Evolutionary conservation across 2,329 filamentous ascomycete species (phyloP).

Genomic region (Rutstroemia sp.): DNA sequence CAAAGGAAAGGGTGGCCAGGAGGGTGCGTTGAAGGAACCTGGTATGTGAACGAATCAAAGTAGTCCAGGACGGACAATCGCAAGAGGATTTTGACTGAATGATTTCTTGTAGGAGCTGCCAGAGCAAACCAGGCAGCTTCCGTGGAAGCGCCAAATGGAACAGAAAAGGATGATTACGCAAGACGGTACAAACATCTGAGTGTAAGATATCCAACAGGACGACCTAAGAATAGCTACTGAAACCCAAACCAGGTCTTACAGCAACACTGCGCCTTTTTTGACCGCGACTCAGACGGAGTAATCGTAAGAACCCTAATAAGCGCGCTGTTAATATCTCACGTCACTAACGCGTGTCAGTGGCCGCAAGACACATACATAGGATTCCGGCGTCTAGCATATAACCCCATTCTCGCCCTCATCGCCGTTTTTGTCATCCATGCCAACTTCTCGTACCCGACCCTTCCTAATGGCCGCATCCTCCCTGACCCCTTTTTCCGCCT

Average conservation of each 20-base stretch:
- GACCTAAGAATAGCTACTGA: neutral
- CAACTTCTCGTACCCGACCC: conserved; percentile 43
- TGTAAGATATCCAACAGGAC: neutral
- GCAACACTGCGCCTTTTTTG: conserved; percentile 47
- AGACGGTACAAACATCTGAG: conserved; percentile 32
- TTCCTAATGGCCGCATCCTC: conserved; percentile 24
- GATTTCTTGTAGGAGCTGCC: conserved; percentile 28
- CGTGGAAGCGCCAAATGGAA: conserved; percentile 35
- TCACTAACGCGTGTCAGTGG: conserved; percentile 25
- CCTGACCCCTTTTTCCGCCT: conserved; percentile 37
- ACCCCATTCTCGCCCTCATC: conserved; percentile 35
- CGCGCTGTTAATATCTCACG: neutral
- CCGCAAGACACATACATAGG: conserved; percentile 42
- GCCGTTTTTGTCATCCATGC: conserved; percentile 40
- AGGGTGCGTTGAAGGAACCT: conserved; percentile 10
- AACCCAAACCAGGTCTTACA: conserved; percentile 35
- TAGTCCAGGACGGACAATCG: neutral
- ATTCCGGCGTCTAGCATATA: conserved; percentile 39
- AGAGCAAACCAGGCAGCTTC: conserved; percentile 36
- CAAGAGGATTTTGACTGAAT: neutral
- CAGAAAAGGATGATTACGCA: conserved; percentile 31
- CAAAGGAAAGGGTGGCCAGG: neutral
- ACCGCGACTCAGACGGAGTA: conserved; percentile 43
- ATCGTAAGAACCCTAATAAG: conserved; percentile 25
- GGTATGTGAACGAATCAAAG: conserved; percentile 4